Evolutionary conservation across 2,329 filamentous ascomycete genomes (phyloP), one percentile per base, ranked within the genome.

Genomic region (Xylariaceae sp.): DNA sequence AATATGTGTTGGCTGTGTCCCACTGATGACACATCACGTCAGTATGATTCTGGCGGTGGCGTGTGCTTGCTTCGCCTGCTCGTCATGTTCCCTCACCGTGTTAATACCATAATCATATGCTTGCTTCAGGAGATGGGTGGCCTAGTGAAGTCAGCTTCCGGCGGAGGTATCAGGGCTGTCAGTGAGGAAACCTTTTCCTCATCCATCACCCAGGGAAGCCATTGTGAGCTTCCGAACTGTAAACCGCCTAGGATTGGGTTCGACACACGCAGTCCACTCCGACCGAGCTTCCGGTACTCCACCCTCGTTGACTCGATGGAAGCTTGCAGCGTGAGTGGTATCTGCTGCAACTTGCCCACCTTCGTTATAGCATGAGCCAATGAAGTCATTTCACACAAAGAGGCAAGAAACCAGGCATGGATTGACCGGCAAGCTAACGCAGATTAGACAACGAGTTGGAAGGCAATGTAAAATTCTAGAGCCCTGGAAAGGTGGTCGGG

Each of bases 1-100:
- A 78, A 61, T 81, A 80, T 29, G 71, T 67, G 49, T 81, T 73
- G 13, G 77, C 76, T 32, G 70, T 73, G 42, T 73, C 66, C 62
- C 41, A 45, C 22, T 26, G 22, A 26, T 26, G 22, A 11, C 22
- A 26, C 22, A 26, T n/a, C n/a, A n/a, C n/a, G 22, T 26, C 22
- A 26, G 22, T 26, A 26, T 26, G 22, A 11, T 6, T 26, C 22
- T 26, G 22, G 6, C 22, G 22, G 11, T 26, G 6, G n/a, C n/a
- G n/a, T n/a, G n/a, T n/a, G n/a, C n/a, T n/a, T 19, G 28, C 11
- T 37, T n/a, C 18, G 7, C 4, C 19, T 32, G 22, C 22, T 19
- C 28, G 36, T 33, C 17, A 17, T 16, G 24, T 11, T 13, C 32
- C 29, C 37, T 32, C 17, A 43, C 39, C 19, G 46, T 49, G 34